Evolutionary conservation across 331 rosid species (phyloP).

Genomic region (Quercus lobata): DNA sequence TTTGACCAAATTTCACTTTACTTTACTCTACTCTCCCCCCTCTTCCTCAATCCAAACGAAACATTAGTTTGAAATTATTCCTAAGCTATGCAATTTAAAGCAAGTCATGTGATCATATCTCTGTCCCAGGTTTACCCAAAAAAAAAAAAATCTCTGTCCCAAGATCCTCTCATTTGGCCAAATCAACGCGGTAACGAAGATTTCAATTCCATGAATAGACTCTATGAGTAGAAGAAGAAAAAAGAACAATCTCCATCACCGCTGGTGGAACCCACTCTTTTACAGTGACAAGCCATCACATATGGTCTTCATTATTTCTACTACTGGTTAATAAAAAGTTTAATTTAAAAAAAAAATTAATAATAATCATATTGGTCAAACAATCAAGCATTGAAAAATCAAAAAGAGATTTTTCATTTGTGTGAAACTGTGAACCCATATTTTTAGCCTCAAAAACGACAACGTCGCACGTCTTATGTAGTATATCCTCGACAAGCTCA

Average conservation of each 20-base stretch:
- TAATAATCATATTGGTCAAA: neutral
- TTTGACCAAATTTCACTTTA: accelerated
- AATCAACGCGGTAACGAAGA: neutral
- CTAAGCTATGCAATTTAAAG: too few species aligned
- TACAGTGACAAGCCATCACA: neutral
- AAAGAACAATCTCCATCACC: neutral
- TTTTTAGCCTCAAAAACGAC: neutral
- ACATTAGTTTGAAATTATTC: too few species aligned
- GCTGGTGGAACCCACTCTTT: neutral
- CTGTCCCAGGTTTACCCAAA: neutral
- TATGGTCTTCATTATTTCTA: neutral
- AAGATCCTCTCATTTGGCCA: neutral
- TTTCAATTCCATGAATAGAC: neutral
- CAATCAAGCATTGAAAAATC: neutral
- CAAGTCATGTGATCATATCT: too few species aligned
- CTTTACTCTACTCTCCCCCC: accelerated
- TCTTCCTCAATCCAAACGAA: accelerated
- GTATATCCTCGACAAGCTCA: too few species aligned
- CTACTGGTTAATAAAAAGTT: too few species aligned
- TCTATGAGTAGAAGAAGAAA: neutral
- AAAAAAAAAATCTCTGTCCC: neutral
- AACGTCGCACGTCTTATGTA: neutral
- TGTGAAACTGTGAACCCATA: neutral
- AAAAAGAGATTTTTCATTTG: neutral
- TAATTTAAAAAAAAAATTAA: neutral